A percentile compares a stretch with the other conserved stretches of the same genome.
These are phyloP conservation scores for Knoxdaviesia capensis DNA, from an alignment of 2,329 filamentous ascomycete genomes.

Conservation along the genomic window DNA sequence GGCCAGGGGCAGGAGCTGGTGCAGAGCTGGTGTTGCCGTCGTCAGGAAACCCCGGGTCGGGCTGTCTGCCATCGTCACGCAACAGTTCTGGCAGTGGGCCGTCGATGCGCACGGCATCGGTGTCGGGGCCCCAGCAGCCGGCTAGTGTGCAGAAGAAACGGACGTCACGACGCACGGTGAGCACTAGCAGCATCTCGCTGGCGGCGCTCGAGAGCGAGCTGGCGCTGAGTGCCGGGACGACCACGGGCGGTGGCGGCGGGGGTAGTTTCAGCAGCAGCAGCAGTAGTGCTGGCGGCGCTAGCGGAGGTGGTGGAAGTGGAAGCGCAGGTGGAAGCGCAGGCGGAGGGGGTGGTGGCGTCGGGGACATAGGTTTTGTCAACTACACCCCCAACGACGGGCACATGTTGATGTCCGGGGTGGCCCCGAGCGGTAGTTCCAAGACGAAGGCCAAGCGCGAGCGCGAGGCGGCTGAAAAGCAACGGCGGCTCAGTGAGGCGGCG, in stretches of 20 bases:
- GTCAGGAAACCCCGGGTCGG: no score
- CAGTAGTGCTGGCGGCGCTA: slow-evolving; percentile 8
- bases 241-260: neutral
- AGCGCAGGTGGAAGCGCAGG: neutral
- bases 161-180: neutral
- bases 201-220: no score
- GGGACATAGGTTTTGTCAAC: slow-evolving; percentile 50
- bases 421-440: slow-evolving; percentile 77
- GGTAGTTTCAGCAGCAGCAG: neutral
- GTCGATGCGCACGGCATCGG: neutral
- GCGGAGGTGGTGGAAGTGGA: slow-evolving; percentile 9
- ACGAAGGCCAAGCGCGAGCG: slow-evolving; percentile 85
- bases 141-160: neutral
- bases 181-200: neutral
- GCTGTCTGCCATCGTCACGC: no score
- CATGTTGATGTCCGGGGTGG: slow-evolving; percentile 72
- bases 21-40: no score
- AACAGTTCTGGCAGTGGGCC: neutral
- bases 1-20: no score
- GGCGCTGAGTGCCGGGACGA: neutral
- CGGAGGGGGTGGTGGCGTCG: slow-evolving; percentile 9
- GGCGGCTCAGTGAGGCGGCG: slow-evolving; percentile 47
- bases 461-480: slow-evolving; percentile 61
- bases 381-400: slow-evolving; percentile 65
- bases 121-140: neutral